These are phyloP conservation scores for Fraxinus excelsior DNA, from an alignment of 257 asterid genomes.

Conservation along the genomic window DNA sequence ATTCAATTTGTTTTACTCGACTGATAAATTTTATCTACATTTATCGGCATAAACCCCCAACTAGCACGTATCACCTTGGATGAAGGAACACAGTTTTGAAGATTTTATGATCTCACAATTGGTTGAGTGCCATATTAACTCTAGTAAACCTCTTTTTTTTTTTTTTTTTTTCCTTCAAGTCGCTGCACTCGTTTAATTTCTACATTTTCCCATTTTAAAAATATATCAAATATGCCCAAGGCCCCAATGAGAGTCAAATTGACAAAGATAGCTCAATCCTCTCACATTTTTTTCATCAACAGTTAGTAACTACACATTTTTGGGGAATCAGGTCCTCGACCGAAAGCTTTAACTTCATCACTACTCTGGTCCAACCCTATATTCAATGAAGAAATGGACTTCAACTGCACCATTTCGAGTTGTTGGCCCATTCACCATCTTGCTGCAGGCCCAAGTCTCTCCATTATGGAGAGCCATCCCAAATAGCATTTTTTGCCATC, in stretches of 20 bases:
- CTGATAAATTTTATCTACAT: not conserved
- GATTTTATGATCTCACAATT: no score
- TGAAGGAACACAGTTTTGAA: not conserved
- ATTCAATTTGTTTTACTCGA: not conserved
- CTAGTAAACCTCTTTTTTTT: no score
- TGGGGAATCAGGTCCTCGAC: not conserved
- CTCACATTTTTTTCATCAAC: not conserved
- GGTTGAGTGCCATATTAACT: no score
- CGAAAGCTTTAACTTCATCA: slow-evolving; percentile 44
- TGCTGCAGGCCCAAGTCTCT: slow-evolving; percentile 48
- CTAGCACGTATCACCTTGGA: not conserved
- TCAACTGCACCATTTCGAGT: slow-evolving; percentile 56
- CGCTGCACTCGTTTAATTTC: no score
- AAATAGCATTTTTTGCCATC: slow-evolving; percentile 17
- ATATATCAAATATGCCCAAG: not conserved
- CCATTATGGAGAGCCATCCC: slow-evolving; percentile 45
- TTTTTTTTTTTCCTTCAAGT: no score
- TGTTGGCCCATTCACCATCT: slow-evolving; percentile 37
- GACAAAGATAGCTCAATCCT: not conserved
- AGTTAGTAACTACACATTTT: not conserved
- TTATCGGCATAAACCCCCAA: no score
- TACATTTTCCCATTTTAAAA: not conserved
- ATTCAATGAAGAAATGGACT: slow-evolving; percentile 24
- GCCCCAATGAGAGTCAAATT: not conserved
- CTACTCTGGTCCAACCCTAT: slow-evolving; percentile 65